These are phyloP conservation scores for Penicillium brasilianum DNA, from an alignment of 2,329 filamentous ascomycete species.

Conservation along the genomic window DNA sequence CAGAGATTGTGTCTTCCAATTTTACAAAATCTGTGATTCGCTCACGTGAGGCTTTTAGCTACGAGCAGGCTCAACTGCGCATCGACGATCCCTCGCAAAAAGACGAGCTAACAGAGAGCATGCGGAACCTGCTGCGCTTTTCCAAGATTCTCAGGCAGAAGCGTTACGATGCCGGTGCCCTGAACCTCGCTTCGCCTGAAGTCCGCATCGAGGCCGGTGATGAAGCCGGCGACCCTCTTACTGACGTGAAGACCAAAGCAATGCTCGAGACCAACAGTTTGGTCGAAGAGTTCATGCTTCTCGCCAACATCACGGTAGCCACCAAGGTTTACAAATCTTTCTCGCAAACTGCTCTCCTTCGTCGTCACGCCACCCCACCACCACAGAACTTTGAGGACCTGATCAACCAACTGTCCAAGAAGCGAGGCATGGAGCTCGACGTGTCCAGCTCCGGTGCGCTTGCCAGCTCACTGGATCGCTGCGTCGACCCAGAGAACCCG, in stretches of 20 bases:
- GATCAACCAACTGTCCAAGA: slow-evolving; percentile 84
- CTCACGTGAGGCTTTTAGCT: slow-evolving; percentile 95
- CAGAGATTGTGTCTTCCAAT: slow-evolving; percentile 80
- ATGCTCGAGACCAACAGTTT: slow-evolving; percentile 95
- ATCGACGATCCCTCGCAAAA: slow-evolving; percentile 88
- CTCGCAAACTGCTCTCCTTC: slow-evolving; percentile 91
- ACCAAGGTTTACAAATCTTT: slow-evolving; percentile 88
- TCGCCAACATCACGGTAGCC: slow-evolving; percentile 95
- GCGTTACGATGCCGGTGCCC: slow-evolving; percentile 91
- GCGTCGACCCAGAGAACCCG: slow-evolving; percentile 77
- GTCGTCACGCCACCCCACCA: slow-evolving; percentile 88
- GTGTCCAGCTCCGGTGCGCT: slow-evolving; percentile 90
- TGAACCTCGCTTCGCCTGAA: slow-evolving; percentile 97
- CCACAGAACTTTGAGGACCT: slow-evolving; percentile 97
- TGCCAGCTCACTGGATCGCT: slow-evolving; percentile 86
- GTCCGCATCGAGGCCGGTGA: slow-evolving; percentile 94
- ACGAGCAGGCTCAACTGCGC: slow-evolving; percentile 91
- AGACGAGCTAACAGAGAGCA: slow-evolving; percentile 87
- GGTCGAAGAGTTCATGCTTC: slow-evolving; percentile 98
- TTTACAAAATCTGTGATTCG: slow-evolving; percentile 99
- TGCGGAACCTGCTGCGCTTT: slow-evolving; percentile 82
- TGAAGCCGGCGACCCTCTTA: slow-evolving; percentile 89
- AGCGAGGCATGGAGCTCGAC: slow-evolving; percentile 77
- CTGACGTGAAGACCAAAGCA: slow-evolving; percentile 91
- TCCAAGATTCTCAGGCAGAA: slow-evolving; percentile 94